Conservation (phyloP, 306 rosid species). For the Cajanus cajan region DNA sequence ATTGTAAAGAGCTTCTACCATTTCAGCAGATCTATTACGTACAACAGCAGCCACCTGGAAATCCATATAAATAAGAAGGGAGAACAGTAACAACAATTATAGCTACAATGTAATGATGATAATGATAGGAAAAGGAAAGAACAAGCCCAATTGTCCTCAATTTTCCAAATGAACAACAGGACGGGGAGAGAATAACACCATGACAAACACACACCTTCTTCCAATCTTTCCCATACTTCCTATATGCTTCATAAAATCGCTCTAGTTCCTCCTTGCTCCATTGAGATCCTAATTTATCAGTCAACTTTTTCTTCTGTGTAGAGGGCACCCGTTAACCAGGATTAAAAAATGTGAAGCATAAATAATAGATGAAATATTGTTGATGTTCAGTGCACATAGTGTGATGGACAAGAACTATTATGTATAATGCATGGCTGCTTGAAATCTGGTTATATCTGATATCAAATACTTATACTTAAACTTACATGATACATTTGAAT, state of each 20-base stretch:
- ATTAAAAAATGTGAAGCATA: slow-evolving; percentile 24
- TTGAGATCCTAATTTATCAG: slow-evolving; percentile 80
- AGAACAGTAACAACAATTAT: slow-evolving; percentile 6
- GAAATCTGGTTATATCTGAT: neutral
- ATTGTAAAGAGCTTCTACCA: slow-evolving; percentile 85
- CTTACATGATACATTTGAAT: neutral
- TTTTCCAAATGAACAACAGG: slow-evolving; percentile 18
- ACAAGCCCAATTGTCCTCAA: neutral
- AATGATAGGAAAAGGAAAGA: neutral
- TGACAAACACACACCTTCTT: slow-evolving; percentile 54
- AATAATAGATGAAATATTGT: neutral
- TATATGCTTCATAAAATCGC: slow-evolving; percentile 82
- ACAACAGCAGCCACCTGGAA: slow-evolving; percentile 64
- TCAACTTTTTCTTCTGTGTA: slow-evolving; percentile 72
- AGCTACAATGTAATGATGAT: neutral
- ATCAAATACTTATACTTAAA: neutral
- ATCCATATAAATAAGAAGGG: slow-evolving; percentile 35
- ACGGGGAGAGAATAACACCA: slow-evolving; percentile 19
- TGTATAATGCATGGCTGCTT: neutral
- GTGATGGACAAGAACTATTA: neutral
- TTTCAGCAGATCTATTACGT: slow-evolving; percentile 59
- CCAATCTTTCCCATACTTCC: slow-evolving; percentile 87
- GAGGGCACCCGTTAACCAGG: slow-evolving; percentile 5
- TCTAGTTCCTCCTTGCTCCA: slow-evolving; percentile 84
- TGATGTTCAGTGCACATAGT: neutral